Base-by-base conservation (phyloP, 2,329 filamentous ascomycete species). In the Neofusicoccum ribis region DNA sequence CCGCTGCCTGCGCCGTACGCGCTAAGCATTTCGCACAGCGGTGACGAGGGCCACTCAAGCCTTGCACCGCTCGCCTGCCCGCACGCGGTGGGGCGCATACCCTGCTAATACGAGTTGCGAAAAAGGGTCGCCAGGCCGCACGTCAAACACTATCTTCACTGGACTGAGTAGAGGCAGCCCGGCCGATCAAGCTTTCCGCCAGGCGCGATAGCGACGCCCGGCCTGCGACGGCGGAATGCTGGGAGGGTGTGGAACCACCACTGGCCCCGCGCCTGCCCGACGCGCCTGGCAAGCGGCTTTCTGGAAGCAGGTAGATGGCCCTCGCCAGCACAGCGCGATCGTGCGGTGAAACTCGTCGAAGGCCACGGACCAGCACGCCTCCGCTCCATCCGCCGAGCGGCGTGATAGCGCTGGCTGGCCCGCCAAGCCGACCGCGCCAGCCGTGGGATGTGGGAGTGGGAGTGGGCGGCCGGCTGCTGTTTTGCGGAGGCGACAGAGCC, bases 91-190 rank as follows among this genome's bases (percentile, higher is more conserved):
- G 54, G 54, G 39, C 54, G 54, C 54, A 41, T 58, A 43, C 54
- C 54, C 54, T 39, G 54, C 39, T 23, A 58, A 58, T 58, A 58
- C 54, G 54, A 58, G 39, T 43, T 43, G 54, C 54, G 39, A 58
- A 58, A 49, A 58, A 58, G 54, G 54, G 54, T 58, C 54, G 54
- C 54, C 54, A 31, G 54, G 6, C 54, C 54, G 54, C 54, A 58
- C 54, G 54, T 36, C 54, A 44, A 58, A 46, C 39, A 43, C 39
- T 39, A 34, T 58, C 39, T 39, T 23, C 47, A 23, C 47, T 23
- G 47, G 47, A 11, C 37, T 15, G 37, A 15, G 39, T 14, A 9
- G 39, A 41, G 54, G 17, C 36, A 56, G 51, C 36, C 37, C 37
- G 15, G 36, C 54, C 54, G 54, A 43, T 58, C 54, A 58, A 58